Evolutionary conservation across 1,284 basidiomycete species (phyloP).

Genomic region (Afroboletus lepidellus): DNA sequence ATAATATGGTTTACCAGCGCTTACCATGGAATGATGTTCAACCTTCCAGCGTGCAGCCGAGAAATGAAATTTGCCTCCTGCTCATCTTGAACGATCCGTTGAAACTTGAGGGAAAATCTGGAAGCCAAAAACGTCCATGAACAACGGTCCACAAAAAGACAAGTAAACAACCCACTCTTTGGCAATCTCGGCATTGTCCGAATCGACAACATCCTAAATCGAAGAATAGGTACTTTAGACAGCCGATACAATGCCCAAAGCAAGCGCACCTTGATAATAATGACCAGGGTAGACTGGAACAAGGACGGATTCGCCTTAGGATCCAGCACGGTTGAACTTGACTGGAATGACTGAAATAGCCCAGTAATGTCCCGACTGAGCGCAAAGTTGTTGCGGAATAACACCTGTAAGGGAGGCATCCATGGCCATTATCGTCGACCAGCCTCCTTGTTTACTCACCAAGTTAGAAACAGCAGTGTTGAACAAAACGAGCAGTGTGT

Average conservation of each 20-base stretch:
- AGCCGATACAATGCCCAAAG: rapidly evolving
- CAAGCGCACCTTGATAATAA: constrained; percentile 56
- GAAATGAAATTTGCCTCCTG: constrained; percentile 63
- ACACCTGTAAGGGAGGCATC: constrained; percentile 38
- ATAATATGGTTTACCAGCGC: not conserved
- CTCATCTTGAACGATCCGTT: constrained; percentile 56
- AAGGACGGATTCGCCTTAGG: constrained; percentile 55
- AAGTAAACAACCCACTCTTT: constrained; percentile 43
- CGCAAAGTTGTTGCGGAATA: constrained; percentile 66
- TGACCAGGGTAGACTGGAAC: constrained; percentile 57
- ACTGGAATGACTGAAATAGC: constrained; percentile 65
- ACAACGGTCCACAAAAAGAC: not conserved
- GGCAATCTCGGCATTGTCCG: constrained; percentile 55
- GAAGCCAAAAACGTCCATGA: not conserved
- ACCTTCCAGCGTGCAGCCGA: constrained; percentile 49
- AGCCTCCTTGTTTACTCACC: not conserved
- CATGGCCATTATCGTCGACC: not conserved
- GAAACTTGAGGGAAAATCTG: constrained; percentile 55
- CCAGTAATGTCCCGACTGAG: constrained; percentile 56
- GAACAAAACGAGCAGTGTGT: constrained; percentile 60
- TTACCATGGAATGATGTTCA: constrained; percentile 56
- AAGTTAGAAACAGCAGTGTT: constrained; percentile 66
- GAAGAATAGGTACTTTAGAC: not conserved
- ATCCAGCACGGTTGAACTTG: constrained; percentile 56
- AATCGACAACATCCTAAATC: constrained; percentile 55